A percentile compares a stretch with the other conserved stretches of the same genome.
These are phyloP conservation scores for Sapria himalayana DNA, from an alignment of 345 rosid species.

Conservation along the genomic window DNA sequence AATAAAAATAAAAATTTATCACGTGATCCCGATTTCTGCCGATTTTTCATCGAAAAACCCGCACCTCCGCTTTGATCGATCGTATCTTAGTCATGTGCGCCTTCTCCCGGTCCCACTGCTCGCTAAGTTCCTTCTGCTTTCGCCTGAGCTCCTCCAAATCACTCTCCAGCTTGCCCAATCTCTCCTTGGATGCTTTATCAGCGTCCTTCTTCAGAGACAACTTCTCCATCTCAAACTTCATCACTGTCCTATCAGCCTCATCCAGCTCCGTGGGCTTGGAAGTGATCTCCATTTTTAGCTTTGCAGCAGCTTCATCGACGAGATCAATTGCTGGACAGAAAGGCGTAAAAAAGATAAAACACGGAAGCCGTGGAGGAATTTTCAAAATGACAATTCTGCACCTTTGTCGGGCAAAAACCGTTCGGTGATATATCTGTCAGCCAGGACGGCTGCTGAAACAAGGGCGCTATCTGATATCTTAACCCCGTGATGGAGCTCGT, in stretches of 20 bases:
- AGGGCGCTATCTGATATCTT: slow-evolving; percentile 82
- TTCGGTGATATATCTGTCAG: slow-evolving; percentile 77
- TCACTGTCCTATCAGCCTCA: slow-evolving; percentile 66
- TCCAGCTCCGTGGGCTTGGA: slow-evolving; percentile 90
- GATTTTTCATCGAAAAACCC: background rate
- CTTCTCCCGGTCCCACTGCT: slow-evolving; percentile 64
- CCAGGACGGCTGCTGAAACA: slow-evolving; percentile 73
- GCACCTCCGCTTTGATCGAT: slow-evolving; percentile 80
- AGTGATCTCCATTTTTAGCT: slow-evolving; percentile 93
- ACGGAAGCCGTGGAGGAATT: background rate
- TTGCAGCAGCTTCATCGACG: slow-evolving; percentile 93
- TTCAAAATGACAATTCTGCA: slow-evolving; percentile 5
- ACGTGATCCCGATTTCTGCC: no score
- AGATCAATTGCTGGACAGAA: slow-evolving; percentile 73
- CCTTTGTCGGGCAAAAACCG: slow-evolving; percentile 95
- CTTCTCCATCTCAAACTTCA: slow-evolving; percentile 91
- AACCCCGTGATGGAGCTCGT: slow-evolving; percentile 84
- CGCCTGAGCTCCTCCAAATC: slow-evolving; percentile 39
- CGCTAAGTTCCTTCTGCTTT: slow-evolving; percentile 52
- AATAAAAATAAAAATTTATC: no score
- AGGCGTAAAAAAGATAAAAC: background rate
- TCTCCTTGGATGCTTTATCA: slow-evolving; percentile 71
- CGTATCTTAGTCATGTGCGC: slow-evolving; percentile 50
- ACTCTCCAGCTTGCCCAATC: slow-evolving; percentile 53
- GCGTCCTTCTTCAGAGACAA: slow-evolving; percentile 65